Evolutionary conservation across 768 basidiomycete species (phyloP).

Genomic region (Trametes meyenii): DNA sequence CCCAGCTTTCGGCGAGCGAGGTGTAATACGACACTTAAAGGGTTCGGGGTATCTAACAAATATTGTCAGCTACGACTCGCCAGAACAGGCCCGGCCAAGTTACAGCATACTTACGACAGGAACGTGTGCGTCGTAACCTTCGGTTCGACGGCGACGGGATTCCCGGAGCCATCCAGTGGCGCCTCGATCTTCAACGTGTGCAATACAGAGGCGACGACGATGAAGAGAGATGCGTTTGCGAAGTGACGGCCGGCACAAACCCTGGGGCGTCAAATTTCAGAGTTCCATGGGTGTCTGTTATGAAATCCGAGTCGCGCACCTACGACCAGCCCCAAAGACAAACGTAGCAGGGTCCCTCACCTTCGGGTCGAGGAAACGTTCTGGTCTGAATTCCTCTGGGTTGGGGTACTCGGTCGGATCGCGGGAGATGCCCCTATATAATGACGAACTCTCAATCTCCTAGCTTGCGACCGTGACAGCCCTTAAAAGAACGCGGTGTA

Average conservation of each 20-base stretch:
- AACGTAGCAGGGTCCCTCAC: slow-evolving; percentile 1
- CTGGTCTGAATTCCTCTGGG: slow-evolving; percentile 21
- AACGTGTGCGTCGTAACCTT: slow-evolving; percentile 14
- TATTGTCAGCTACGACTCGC: no score
- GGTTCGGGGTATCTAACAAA: background rate
- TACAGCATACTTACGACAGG: slow-evolving; percentile 1
- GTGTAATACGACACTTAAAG: background rate
- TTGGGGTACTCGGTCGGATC: slow-evolving; percentile 13
- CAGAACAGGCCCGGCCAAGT: no score
- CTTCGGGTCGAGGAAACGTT: slow-evolving; percentile 4
- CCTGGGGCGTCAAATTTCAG: background rate
- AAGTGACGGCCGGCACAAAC: slow-evolving; percentile 24
- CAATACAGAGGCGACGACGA: slow-evolving; percentile 17
- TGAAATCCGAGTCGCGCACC: no score
- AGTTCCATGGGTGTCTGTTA: no score
- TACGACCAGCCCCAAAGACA: slow-evolving; percentile 23
- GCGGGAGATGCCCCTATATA: slow-evolving; percentile 14
- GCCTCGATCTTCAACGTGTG: slow-evolving; percentile 14
- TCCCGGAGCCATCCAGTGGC: background rate
- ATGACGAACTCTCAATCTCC: no score
- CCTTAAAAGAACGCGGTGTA: no score
- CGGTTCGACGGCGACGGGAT: slow-evolving; percentile 4
- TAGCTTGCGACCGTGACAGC: no score
- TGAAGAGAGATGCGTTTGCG: slow-evolving; percentile 17
- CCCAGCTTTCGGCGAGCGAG: no score